These are phyloP conservation scores for Leccinum ponderosum DNA, from an alignment of 1,284 basidiomycete species.

Conservation along the genomic window DNA sequence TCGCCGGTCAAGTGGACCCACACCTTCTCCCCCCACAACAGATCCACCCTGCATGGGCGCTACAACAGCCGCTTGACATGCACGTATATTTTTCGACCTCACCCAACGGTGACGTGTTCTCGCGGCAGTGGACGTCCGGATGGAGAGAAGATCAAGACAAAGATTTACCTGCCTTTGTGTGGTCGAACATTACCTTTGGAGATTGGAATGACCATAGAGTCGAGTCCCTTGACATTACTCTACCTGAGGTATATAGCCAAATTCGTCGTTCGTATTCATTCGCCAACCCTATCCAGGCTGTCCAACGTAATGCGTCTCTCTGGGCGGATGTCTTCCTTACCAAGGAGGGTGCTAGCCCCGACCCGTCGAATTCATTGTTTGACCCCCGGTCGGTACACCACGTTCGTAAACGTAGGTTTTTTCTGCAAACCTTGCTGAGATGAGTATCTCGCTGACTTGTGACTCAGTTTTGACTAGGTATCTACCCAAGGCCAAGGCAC, in stretches of 20 bases:
- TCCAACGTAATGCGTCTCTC: conserved; percentile 77
- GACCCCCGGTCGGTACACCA: conserved; percentile 65
- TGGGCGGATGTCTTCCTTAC: conserved; percentile 89
- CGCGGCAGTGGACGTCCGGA: conserved; percentile 47
- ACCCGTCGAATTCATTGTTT: conserved; percentile 58
- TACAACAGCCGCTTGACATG: conserved; percentile 64
- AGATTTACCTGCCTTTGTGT: conserved; percentile 66
- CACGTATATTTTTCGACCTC: conserved; percentile 76
- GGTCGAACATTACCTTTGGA: conserved; percentile 84
- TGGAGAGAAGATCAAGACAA: conserved; percentile 50
- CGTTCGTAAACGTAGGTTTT: conserved; percentile 71
- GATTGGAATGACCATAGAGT: conserved; percentile 73
- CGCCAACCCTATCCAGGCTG: conserved; percentile 48
- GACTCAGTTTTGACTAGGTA: conserved; percentile 81
- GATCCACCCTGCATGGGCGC: conserved; percentile 55
- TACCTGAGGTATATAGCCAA: conserved; percentile 62
- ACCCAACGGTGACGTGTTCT: conserved; percentile 59
- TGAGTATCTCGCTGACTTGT: conserved; percentile 8
- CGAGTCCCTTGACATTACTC: conserved; percentile 64
- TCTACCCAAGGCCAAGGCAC: conserved; percentile 66
- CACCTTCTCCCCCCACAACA: conserved; percentile 53
- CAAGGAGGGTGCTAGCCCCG: conserved; percentile 61
- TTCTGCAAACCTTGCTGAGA: not conserved
- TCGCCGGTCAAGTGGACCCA: conserved; percentile 36
- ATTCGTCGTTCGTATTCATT: conserved; percentile 1